A percentile compares a stretch with the other conserved stretches of the same genome.
Conservation (phyloP, 768 basidiomycete genomes). For the Leccinum sublutescens region DNA sequence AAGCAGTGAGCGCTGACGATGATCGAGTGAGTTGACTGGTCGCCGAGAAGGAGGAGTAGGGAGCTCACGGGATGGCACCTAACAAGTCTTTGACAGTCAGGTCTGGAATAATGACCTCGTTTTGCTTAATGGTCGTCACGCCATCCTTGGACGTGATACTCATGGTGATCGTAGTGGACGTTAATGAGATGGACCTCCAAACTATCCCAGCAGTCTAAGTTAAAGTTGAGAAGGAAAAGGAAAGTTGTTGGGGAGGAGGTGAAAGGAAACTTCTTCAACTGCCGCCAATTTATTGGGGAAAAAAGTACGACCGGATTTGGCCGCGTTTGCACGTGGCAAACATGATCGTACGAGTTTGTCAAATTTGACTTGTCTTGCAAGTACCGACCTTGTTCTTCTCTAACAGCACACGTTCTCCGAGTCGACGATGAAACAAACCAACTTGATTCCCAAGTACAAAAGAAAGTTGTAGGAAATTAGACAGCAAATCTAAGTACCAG, state of each 20-base stretch:
- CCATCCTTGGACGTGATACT: conserved; percentile 11
- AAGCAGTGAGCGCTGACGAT: conserved; percentile 73
- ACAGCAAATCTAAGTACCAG: background rate
- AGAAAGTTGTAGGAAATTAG: background rate
- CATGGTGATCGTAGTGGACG: conserved; percentile 22
- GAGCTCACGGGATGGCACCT: conserved; percentile 73
- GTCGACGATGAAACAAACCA: background rate
- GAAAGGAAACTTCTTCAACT: background rate
- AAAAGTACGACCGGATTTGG: conserved; percentile 18
- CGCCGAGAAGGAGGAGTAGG: conserved; percentile 1
- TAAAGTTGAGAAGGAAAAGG: background rate
- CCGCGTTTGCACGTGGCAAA: conserved; percentile 29
- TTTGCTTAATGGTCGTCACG: conserved; percentile 48
- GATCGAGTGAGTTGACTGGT: background rate
- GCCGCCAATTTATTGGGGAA: conserved; percentile 30
- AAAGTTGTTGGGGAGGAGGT: background rate
- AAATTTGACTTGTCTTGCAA: too few species aligned
- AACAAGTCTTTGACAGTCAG: conserved; percentile 86
- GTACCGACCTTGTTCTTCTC: too few species aligned
- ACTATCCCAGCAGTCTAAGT: conserved; percentile 8
- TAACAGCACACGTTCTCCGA: background rate
- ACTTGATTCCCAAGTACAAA: background rate
- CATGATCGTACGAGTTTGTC: background rate
- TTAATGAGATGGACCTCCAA: background rate
- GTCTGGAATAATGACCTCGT: conserved; percentile 70